A percentile compares a stretch with the other conserved stretches of the same genome.
phyloP scores from a whole-genome alignment of 805 yeast genomes.

The Candida vartiovaarae region DNA sequence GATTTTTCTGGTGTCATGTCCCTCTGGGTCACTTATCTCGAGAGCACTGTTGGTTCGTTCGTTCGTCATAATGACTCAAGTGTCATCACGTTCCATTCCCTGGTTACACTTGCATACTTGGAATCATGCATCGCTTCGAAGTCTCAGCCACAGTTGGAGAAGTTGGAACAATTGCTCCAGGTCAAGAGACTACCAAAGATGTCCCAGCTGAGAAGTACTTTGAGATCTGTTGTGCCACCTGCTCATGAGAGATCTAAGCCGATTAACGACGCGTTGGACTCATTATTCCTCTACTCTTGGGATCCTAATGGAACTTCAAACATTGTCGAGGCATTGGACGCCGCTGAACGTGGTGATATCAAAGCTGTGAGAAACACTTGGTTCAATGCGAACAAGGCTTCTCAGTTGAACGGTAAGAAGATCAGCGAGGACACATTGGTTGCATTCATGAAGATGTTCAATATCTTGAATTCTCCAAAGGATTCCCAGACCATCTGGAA shows the following conservation, averaged over 20 bases:
- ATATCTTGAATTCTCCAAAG: conserved; percentile 27
- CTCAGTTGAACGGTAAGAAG: conserved; percentile 25
- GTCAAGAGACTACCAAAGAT: conserved; percentile 5
- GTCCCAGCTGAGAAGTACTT: background rate
- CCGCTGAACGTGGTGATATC: conserved; percentile 12
- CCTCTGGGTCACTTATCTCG: conserved; percentile 20
- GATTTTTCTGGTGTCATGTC: conserved; percentile 10
- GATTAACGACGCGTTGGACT: conserved; percentile 5
- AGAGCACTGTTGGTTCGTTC: conserved; percentile 8
- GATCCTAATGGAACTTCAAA: conserved; percentile 18
- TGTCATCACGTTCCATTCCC: background rate
- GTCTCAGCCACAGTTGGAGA: conserved; percentile 6
- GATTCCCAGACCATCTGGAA: conserved; percentile 44
- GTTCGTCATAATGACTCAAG: background rate
- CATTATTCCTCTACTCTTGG: conserved; percentile 7
- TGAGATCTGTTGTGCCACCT: conserved; percentile 3
- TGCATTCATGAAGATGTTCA: conserved; percentile 40
- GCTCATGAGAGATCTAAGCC: conserved; percentile 4
- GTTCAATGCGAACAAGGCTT: conserved; percentile 13
- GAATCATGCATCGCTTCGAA: conserved; percentile 5
- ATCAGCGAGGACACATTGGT: conserved; percentile 35
- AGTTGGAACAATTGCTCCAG: conserved; percentile 12
- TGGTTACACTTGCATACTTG: conserved; percentile 14
- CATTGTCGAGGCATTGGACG: conserved; percentile 13
- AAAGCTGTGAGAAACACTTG: conserved; percentile 13